Conservation (phyloP, 2,329 filamentous ascomycete genomes). For the Monosporascus sp. region DNA sequence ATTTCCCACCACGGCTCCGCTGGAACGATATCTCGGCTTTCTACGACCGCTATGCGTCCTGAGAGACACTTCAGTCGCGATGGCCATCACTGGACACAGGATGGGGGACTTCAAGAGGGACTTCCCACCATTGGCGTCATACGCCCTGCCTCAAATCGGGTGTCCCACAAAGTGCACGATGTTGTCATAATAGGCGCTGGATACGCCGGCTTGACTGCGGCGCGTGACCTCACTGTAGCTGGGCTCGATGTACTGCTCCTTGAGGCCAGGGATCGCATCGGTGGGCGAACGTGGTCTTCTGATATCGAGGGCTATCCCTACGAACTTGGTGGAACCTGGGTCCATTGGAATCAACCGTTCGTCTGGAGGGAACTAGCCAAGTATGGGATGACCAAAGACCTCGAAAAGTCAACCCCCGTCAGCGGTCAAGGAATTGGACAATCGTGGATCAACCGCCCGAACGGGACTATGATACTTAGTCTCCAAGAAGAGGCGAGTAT, state of each 20-base stretch:
- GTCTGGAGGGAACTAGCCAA: constrained; percentile 40
- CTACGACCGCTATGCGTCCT: too few relatives aligned
- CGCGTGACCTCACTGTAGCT: constrained; percentile 20
- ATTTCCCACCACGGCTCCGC: too few relatives aligned
- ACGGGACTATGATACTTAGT: constrained; percentile 28
- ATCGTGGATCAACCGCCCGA: constrained; percentile 30
- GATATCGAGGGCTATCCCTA: constrained; percentile 38
- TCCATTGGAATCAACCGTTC: constrained; percentile 40
- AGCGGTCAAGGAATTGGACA: constrained; percentile 38
- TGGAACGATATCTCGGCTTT: too few relatives aligned
- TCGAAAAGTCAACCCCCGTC: constrained; percentile 33
- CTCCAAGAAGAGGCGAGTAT: constrained; percentile 37
- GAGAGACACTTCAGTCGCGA: constrained; percentile 1
- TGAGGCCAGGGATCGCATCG: constrained; percentile 43
- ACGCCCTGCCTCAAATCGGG: neutral
- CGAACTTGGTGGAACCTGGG: constrained; percentile 47
- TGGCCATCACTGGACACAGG: constrained; percentile 13
- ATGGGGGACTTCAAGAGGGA: constrained; percentile 7
- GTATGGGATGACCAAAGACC: constrained; percentile 38
- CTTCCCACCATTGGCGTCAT: constrained; percentile 8
- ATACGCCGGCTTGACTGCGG: constrained; percentile 26
- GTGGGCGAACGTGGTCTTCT: constrained; percentile 42
- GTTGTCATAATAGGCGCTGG: constrained; percentile 28
- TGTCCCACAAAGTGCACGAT: constrained; percentile 1
- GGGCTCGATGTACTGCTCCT: constrained; percentile 37